These are phyloP conservation scores for Zopfochytrium polystomum DNA, from an alignment of 371 early-diverging fungal genomes.

Conservation along the genomic window DNA sequence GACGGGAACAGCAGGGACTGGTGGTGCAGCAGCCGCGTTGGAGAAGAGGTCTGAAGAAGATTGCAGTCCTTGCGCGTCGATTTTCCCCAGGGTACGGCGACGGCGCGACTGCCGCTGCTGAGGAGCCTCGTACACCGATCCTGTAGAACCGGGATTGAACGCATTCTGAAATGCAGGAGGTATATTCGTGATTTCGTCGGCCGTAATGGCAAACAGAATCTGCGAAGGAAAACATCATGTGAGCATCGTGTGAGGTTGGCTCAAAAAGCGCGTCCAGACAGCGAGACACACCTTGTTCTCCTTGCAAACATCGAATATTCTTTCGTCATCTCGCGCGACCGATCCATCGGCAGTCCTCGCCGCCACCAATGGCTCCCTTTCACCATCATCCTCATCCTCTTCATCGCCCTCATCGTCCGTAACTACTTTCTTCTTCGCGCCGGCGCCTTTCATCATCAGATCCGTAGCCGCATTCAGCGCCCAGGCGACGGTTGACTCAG, in stretches of 20 bases:
- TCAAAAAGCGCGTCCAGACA: not conserved
- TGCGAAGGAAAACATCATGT: no score
- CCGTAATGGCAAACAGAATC: conserved; percentile 30
- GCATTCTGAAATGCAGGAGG: conserved; percentile 26
- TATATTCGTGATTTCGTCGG: conserved; percentile 24
- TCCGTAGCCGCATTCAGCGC: conserved; percentile 20
- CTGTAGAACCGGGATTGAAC: conserved; percentile 10
- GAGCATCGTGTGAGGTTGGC: not conserved
- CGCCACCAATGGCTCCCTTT: conserved; percentile 16
- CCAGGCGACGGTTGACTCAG: conserved; percentile 23
- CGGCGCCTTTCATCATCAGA: conserved; percentile 18
- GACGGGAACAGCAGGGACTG: not conserved
- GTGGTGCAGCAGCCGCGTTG: not conserved
- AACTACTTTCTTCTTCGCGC: no score
- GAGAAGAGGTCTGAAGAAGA: no score
- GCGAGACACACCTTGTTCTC: conserved; percentile 24
- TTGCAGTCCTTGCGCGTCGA: no score
- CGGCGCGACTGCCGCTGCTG: not conserved
- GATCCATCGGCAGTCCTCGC: conserved; percentile 22
- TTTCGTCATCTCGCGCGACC: conserved; percentile 20
- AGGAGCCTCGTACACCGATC: not conserved
- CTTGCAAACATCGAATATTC: conserved; percentile 23
- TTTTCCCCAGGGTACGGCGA: not conserved
- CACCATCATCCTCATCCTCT: not conserved
- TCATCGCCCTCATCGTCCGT: no score